A percentile compares a stretch with the other conserved stretches of the same genome.
Evolutionary conservation across 306 rosid genomes (phyloP).

Genomic region (Acmispon strigosus): DNA sequence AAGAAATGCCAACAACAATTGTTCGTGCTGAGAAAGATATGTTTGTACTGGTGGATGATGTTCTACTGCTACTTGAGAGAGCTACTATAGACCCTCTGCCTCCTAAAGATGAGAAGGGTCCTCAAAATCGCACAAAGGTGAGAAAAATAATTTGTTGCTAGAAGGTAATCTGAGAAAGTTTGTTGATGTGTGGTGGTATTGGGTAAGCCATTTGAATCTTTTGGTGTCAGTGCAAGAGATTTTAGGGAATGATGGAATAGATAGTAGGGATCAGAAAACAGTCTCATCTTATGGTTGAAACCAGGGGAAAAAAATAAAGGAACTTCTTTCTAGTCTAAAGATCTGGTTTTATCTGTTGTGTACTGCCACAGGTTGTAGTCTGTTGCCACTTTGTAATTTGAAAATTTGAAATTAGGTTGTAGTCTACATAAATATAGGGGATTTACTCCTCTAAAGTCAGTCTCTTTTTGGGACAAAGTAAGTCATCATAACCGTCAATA

Average conservation of each 20-base stretch:
- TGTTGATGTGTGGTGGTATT: neutral
- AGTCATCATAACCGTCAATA: no score
- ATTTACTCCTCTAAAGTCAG: no score
- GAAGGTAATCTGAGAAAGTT: neutral
- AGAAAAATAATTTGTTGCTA: slow-evolving; percentile 16
- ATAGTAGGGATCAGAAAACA: neutral
- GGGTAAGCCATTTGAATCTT: neutral
- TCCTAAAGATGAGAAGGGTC: slow-evolving; percentile 99
- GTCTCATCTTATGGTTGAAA: neutral
- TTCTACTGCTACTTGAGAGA: slow-evolving; percentile 80
- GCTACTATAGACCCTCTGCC: slow-evolving; percentile 95
- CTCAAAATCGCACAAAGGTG: slow-evolving; percentile 97
- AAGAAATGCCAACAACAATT: slow-evolving; percentile 83
- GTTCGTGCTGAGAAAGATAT: slow-evolving; percentile 80
- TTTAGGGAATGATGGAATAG: neutral
- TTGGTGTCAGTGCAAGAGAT: neutral
- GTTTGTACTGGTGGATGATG: slow-evolving; percentile 92
- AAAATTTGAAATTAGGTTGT: neutral
- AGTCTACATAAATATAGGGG: no score
- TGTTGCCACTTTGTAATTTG: neutral
- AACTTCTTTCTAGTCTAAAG: neutral
- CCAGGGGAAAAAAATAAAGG: neutral
- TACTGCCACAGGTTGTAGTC: neutral
- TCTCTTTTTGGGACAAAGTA: no score
- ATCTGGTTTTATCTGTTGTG: neutral